These are phyloP conservation scores for Harringtonia lauricola DNA, from an alignment of 2,329 filamentous ascomycete species.

Conservation along the genomic window DNA sequence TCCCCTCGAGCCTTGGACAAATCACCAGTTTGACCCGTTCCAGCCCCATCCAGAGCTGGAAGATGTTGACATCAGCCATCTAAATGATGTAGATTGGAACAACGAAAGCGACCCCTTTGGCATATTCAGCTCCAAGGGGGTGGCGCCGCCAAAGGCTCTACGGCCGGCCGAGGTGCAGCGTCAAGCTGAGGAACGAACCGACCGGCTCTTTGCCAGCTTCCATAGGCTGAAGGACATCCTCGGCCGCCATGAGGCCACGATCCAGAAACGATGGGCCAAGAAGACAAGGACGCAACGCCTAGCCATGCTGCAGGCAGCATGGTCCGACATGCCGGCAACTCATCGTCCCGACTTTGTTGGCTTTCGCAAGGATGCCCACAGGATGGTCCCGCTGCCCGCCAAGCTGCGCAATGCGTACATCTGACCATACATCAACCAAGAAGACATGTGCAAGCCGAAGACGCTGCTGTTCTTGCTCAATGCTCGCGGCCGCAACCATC, in stretches of 20 bases:
- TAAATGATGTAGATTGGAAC: not conserved
- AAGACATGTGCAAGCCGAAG: slow-evolving; percentile 36
- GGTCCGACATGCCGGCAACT: slow-evolving; percentile 34
- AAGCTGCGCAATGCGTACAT: slow-evolving; percentile 13
- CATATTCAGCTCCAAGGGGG: not conserved
- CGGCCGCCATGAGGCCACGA: slow-evolving; percentile 35
- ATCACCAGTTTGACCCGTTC: not conserved
- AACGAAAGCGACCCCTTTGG: not conserved
- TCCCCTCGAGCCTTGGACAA: not conserved
- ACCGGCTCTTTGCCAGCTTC: slow-evolving; percentile 14
- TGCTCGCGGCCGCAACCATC: slow-evolving; percentile 33
- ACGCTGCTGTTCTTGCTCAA: slow-evolving; percentile 39
- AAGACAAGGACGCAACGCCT: slow-evolving; percentile 34
- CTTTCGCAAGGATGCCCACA: not conserved
- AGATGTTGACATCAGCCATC: not conserved
- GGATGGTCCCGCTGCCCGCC: slow-evolving; percentile 13
- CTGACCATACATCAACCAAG: slow-evolving; percentile 46
- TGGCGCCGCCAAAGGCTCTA: not conserved
- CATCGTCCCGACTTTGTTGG: slow-evolving; percentile 41
- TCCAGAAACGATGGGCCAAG: slow-evolving; percentile 44
- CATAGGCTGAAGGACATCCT: slow-evolving; percentile 28
- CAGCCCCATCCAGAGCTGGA: not conserved
- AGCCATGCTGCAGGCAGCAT: slow-evolving; percentile 32
- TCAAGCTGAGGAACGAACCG: not conserved
- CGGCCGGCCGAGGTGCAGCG: not conserved